Evolutionary conservation across 2,329 filamentous ascomycete genomes (phyloP).

Genomic region (Sporothrix humicola): DNA sequence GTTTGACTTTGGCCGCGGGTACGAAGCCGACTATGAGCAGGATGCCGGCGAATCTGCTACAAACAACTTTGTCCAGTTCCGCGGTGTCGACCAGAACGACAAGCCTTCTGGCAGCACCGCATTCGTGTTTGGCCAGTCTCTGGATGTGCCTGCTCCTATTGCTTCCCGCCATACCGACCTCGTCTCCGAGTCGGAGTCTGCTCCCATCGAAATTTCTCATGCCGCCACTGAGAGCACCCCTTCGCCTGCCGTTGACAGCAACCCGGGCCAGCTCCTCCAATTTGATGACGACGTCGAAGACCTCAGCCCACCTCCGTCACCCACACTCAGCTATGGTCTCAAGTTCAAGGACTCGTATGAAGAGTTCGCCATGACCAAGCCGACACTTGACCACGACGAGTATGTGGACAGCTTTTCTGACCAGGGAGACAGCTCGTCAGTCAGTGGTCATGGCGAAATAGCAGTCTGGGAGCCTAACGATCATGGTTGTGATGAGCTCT

Average conservation of each 20-base stretch:
- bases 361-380: constrained; percentile 32
- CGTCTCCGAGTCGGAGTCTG: constrained; percentile 25
- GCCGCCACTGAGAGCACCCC: neutral
- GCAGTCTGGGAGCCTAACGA: neutral
- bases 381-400: constrained; percentile 27
- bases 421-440: neutral
- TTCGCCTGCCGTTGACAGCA: neutral
- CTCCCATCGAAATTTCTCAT: neutral
- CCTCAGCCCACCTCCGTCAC: neutral
- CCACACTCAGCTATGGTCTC: neutral
- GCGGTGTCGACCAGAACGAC: neutral
- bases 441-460: neutral
- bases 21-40: constrained; percentile 26
- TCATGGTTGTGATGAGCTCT: too few species aligned
- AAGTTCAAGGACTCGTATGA: constrained; percentile 27
- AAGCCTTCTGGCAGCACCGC: neutral
- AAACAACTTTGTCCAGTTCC: constrained; percentile 7
- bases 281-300: constrained; percentile 10
- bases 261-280: neutral
- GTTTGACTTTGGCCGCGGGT: neutral
- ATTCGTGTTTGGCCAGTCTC: neutral
- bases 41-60: neutral
- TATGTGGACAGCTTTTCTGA: neutral
- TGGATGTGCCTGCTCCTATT: neutral
- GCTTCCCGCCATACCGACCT: neutral